Evolutionary conservation across 2,329 filamentous ascomycete genomes (phyloP).

Genomic region (Stagonosporopsis rhizophila): DNA sequence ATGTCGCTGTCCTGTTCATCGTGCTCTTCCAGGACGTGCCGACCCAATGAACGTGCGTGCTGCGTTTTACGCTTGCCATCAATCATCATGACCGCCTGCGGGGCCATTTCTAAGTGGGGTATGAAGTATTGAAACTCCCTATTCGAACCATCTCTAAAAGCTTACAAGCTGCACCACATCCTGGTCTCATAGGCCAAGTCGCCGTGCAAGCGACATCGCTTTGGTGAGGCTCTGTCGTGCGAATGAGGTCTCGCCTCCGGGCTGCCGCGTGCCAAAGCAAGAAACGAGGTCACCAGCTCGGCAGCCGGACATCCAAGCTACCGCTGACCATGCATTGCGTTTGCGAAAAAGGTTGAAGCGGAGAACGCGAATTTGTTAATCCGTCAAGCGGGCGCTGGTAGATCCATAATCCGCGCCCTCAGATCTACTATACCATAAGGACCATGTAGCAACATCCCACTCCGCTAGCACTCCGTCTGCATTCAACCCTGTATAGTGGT

Average conservation of each 20-base stretch:
- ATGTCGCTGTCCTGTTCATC: background rate
- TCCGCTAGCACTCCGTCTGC: too few relatives aligned
- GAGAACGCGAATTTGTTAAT: too few relatives aligned
- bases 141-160: background rate
- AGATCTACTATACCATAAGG: too few relatives aligned
- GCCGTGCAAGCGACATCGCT: background rate
- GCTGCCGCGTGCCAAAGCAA: background rate
- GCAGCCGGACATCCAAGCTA: conserved; percentile 4
- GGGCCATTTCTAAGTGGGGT: background rate
- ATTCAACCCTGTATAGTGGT: too few relatives aligned
- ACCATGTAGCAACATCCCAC: too few relatives aligned
- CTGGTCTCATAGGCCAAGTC: background rate
- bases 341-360: background rate
- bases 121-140: background rate
- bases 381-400: background rate
- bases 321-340: background rate
- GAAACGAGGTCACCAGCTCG: conserved; percentile 3
- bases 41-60: background rate
- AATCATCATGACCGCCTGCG: background rate
- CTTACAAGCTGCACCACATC: background rate
- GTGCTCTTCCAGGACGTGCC: background rate
- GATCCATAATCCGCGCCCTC: background rate
- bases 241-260: background rate
- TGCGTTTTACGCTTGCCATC: background rate
- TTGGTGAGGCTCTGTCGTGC: background rate